Percentiles rank a stretch among this genome's conserved stretches.
phyloP scores from a whole-genome alignment of 1,284 basidiomycete genomes.

The Ustilago loliicola region DNA sequence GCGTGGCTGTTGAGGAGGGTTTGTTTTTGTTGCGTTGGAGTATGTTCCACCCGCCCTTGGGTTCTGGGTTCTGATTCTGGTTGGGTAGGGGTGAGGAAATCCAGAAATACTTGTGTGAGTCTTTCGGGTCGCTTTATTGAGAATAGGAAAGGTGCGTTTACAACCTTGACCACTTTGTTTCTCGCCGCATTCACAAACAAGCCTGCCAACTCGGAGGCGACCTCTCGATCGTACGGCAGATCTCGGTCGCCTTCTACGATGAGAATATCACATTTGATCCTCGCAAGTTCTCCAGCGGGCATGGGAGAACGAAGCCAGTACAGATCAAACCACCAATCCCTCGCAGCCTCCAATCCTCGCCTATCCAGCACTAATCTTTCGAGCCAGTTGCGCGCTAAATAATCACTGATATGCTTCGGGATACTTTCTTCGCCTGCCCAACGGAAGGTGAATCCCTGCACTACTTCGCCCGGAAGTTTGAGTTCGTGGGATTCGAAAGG shows the following conservation, averaged over 20 bases:
- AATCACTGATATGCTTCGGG: constrained; percentile 22
- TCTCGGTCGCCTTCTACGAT: constrained; percentile 26
- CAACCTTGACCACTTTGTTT: constrained; percentile 4
- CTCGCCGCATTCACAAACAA: constrained; percentile 10
- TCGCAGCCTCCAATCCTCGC: constrained; percentile 13
- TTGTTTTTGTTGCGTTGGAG: too few species aligned
- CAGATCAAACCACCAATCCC: constrained; percentile 40
- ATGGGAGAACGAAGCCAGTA: constrained; percentile 31
- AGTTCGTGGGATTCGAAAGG: background rate
- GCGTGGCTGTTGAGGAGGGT: too few species aligned
- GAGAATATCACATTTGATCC: constrained; percentile 15
- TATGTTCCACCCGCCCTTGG: too few species aligned
- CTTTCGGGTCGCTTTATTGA: constrained; percentile 17
- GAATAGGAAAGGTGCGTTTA: constrained; percentile 15
- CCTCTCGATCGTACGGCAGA: constrained; percentile 29
- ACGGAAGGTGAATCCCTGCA: constrained; percentile 25
- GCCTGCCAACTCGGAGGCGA: constrained; percentile 9
- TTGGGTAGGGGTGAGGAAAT: too few species aligned
- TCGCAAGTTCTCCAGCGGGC: background rate
- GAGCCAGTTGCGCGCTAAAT: constrained; percentile 25
- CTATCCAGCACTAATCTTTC: constrained; percentile 18
- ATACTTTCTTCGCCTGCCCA: constrained; percentile 34
- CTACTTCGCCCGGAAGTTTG: constrained; percentile 32
- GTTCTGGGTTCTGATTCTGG: too few species aligned
- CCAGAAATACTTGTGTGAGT: constrained; percentile 4